Evolutionary conservation across 768 basidiomycete species (phyloP).

Genomic region (Inosperma sp.): DNA sequence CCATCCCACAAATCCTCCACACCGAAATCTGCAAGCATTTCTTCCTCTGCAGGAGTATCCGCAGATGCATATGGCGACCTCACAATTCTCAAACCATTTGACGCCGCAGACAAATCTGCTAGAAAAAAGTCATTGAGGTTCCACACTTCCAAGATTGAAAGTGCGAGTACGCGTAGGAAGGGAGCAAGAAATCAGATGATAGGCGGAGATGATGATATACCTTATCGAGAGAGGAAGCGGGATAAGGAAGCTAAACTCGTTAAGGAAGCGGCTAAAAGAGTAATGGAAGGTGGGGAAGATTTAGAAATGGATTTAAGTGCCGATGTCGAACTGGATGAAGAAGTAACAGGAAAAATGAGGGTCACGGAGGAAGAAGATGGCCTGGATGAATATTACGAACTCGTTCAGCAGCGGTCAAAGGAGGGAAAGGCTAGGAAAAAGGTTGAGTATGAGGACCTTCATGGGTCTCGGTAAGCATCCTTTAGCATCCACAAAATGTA

Average conservation of each 20-base stretch:
- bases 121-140: conserved; percentile 83
- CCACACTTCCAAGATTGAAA: conserved; percentile 90
- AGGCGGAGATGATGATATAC: conserved; percentile 94
- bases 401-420: conserved; percentile 71
- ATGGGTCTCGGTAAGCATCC: conserved; percentile 26
- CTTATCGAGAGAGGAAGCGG: conserved; percentile 73
- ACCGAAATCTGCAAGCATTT: conserved; percentile 14
- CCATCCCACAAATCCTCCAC: conserved; percentile 34
- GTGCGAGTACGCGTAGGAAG: conserved; percentile 67
- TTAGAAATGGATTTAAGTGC: conserved; percentile 36
- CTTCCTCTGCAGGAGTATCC: conserved; percentile 15
- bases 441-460: conserved; percentile 67
- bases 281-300: conserved; percentile 58
- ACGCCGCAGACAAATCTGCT: conserved; percentile 78
- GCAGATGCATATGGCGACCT: conserved; percentile 74
- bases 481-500: not conserved
- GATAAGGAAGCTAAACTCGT: conserved; percentile 53
- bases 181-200: conserved; percentile 64
- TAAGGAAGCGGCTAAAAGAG: conserved; percentile 47
- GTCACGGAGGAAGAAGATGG: conserved; percentile 39
- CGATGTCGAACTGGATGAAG: conserved; percentile 44
- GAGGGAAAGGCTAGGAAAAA: conserved; percentile 77
- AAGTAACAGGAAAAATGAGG: conserved; percentile 32
- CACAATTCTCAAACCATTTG: conserved; percentile 59
- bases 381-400: conserved; percentile 83